Evolutionary conservation across 768 basidiomycete species (phyloP), one percentile per base, ranked within the genome.

Genomic region (Sporobolomyces phaffii): DNA sequence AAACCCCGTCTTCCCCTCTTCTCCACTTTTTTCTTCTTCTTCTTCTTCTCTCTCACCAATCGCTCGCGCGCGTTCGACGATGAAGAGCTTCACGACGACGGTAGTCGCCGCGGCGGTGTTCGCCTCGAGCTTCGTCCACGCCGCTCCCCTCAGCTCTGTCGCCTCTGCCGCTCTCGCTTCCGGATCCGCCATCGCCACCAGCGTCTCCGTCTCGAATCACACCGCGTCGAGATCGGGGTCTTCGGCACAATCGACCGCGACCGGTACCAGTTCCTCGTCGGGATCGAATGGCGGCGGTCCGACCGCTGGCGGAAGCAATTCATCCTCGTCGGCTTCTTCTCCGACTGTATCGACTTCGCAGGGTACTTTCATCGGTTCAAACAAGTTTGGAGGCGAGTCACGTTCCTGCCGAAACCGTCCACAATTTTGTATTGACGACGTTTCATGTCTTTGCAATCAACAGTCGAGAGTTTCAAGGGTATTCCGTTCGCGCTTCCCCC

Each of bases 401-500:
- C 15, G 22, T 24, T 5, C 36, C 22, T 40, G 52, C n/a, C 22
- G 14, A 54, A 18, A 36, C 31, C 18, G 33, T 9, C 18, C 29
- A 33, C 5, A 52, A 17, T 4, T 14, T 34, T 36, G 31, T 8
- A 34, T 52, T 17, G 34, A n/a, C 15, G 17, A n/a, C n/a, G n/a
- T n/a, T n/a, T n/a, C n/a, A n/a, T n/a, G n/a, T n/a, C n/a, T n/a
- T n/a, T n/a, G n/a, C n/a, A n/a, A n/a, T n/a, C n/a, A n/a, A n/a
- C 34, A 56, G 81, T 81, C 14, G 82, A 85, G 6, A 65, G 78
- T 70, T 86, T 83, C 82, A 78, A 84, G 9, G 85, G 84, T 1
- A 81, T 87, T 43, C 85, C 82, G 0, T 87, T 79, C 61, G 85
- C 83, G 6, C 75, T 81, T 64, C 79, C 84, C 5, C 85, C 85